These are phyloP conservation scores for Fusarium sambucinum DNA, from an alignment of 2,329 filamentous ascomycete species.

Conservation along the genomic window DNA sequence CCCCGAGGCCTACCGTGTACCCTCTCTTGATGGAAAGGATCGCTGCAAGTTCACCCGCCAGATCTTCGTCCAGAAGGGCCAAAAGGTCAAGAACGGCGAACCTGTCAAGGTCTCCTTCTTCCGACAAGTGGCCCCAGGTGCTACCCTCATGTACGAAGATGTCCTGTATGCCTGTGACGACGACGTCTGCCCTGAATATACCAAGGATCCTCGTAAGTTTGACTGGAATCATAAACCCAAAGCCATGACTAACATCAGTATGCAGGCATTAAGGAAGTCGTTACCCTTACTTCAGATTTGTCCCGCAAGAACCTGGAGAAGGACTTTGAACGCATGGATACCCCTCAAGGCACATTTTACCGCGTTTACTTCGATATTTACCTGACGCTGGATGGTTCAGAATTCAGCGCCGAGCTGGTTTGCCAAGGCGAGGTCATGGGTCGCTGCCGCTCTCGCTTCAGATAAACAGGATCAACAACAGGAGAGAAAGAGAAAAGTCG, in stretches of 20 bases:
- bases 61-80: slow-evolving; percentile 98
- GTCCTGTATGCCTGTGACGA: slow-evolving; percentile 98
- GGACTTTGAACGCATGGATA: slow-evolving; percentile 99
- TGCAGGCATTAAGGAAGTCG: slow-evolving; percentile 96
- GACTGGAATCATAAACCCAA: no score
- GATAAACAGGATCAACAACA: slow-evolving; percentile 56
- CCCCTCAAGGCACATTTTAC: slow-evolving; percentile 96
- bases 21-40: slow-evolving; percentile 95
- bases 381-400: slow-evolving; percentile 93
- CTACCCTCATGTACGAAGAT: slow-evolving; percentile 99
- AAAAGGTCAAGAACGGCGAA: slow-evolving; percentile 98
- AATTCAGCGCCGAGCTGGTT: slow-evolving; percentile 98
- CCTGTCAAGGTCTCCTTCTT: slow-evolving; percentile 99
- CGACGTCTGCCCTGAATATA: slow-evolving; percentile 97
- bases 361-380: slow-evolving; percentile 84
- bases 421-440: slow-evolving; percentile 99
- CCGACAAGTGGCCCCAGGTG: slow-evolving; percentile 95
- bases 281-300: slow-evolving; percentile 95
- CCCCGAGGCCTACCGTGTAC: slow-evolving; percentile 96
- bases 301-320: slow-evolving; percentile 99
- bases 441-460: slow-evolving; percentile 90
- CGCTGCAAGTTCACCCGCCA: slow-evolving; percentile 98
- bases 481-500: slow-evolving; percentile 35
- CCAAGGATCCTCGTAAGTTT: slow-evolving; percentile 96
- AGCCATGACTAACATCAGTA: slow-evolving; percentile 45